Percentiles rank a stretch among this genome's conserved stretches.
phyloP scores from a whole-genome alignment of 192 early-diverging fungal species.

The Coemansia sp. region DNA sequence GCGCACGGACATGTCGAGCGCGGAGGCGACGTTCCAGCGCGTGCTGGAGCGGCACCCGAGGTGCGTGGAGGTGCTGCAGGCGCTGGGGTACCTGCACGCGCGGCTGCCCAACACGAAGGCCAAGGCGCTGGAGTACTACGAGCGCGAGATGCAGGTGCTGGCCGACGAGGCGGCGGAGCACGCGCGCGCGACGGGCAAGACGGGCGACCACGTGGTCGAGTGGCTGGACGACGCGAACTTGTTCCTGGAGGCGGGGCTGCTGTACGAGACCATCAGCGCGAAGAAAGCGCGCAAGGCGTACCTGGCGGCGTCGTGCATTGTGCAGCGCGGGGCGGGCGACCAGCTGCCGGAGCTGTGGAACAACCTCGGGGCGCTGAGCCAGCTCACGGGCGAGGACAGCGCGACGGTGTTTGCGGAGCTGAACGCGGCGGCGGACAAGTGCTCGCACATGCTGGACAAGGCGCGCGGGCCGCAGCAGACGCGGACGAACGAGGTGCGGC shows the following conservation, averaged over 20 bases:
- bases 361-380: slow-evolving; percentile 81
- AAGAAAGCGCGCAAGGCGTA: slow-evolving; percentile 52
- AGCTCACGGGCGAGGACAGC: slow-evolving; percentile 52
- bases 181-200: slow-evolving; percentile 4
- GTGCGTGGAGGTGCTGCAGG: slow-evolving; percentile 64
- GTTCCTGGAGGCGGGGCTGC: slow-evolving; percentile 63
- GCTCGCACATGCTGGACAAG: slow-evolving; percentile 5
- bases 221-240: slow-evolving; percentile 47
- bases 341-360: slow-evolving; percentile 70
- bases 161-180: slow-evolving; percentile 56
- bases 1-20: slow-evolving; percentile 40
- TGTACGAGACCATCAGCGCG: slow-evolving; percentile 60
- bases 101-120: slow-evolving; percentile 61
- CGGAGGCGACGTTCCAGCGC: slow-evolving; percentile 56
- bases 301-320: slow-evolving; percentile 22
- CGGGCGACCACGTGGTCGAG: neutral
- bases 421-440: slow-evolving; percentile 13
- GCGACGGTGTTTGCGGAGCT: slow-evolving; percentile 9
- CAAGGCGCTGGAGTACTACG: slow-evolving; percentile 66
- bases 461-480: slow-evolving; percentile 3
- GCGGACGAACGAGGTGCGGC: slow-evolving; percentile 15
- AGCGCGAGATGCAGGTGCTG: slow-evolving; percentile 59
- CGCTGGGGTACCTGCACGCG: slow-evolving; percentile 62
- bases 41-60: slow-evolving; percentile 58
- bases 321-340: slow-evolving; percentile 24